A percentile compares a stretch with the other conserved stretches of the same genome.
These are phyloP conservation scores for Fagus crenata DNA, from an alignment of 306 rosid genomes.

Conservation along the genomic window DNA sequence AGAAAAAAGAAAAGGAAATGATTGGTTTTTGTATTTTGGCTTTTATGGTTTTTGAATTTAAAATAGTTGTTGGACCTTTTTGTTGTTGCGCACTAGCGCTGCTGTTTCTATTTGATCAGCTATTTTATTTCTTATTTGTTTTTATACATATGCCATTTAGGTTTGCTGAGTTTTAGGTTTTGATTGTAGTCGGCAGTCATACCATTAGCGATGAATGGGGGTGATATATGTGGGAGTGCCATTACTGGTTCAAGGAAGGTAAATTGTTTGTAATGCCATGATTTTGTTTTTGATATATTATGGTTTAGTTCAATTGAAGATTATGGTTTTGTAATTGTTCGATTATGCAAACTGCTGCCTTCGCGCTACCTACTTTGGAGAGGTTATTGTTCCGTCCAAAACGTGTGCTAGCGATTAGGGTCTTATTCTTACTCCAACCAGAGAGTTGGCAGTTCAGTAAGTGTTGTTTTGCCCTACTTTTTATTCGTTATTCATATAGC, in stretches of 20 bases:
- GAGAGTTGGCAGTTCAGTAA: slow-evolving; percentile 94
- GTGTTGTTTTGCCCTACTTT: slow-evolving; percentile 30
- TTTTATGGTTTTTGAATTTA: too few relatives aligned
- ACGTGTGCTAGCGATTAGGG: slow-evolving; percentile 76
- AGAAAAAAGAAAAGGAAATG: too few relatives aligned
- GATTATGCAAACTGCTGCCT: slow-evolving; percentile 81
- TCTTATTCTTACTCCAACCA: slow-evolving; percentile 89
- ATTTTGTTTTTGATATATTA: too few relatives aligned
- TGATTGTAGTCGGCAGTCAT: slow-evolving; percentile 74
- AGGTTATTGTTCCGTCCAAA: slow-evolving; percentile 85
- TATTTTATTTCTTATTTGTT: slow-evolving; percentile 1
- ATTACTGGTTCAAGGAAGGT: slow-evolving; percentile 98
- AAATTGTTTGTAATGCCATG: background rate
- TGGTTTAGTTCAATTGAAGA: slow-evolving; percentile 19
- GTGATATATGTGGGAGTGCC: slow-evolving; percentile 98
- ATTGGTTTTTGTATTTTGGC: too few relatives aligned
- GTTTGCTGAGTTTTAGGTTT: slow-evolving; percentile 22
- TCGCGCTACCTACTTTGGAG: slow-evolving; percentile 86
- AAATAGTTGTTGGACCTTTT: too few relatives aligned
- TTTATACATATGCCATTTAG: background rate
- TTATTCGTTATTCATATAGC: slow-evolving; percentile 14
- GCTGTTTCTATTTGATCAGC: too few relatives aligned
- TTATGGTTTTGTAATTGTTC: background rate
- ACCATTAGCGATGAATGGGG: slow-evolving; percentile 74
- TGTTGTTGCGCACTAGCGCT: too few relatives aligned